Evolutionary conservation across 495 filamentous ascomycete species (phyloP).

Genomic region (Letharia lupina): DNA sequence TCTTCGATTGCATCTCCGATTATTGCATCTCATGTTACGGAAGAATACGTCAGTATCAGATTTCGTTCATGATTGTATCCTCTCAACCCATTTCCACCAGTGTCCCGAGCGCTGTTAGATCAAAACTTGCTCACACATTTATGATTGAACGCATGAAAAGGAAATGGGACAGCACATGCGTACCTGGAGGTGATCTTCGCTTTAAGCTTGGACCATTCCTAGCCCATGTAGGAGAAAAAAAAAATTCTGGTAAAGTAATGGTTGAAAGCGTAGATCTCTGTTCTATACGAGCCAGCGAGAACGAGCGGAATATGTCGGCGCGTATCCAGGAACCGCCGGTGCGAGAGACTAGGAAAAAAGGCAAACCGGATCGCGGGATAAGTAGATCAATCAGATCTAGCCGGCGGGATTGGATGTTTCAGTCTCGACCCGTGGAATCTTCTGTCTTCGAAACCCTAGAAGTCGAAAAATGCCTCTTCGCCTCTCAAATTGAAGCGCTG

Average conservation of each 20-base stretch:
- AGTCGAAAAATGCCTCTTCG: slow-evolving; percentile 7
- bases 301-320: slow-evolving; percentile 10
- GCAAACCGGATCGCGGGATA: slow-evolving; percentile 9
- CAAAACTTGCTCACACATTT: background rate
- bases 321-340: slow-evolving; percentile 9
- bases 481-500: slow-evolving; percentile 6
- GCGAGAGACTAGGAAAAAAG: slow-evolving; percentile 16
- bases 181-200: slow-evolving; percentile 2
- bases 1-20: slow-evolving; percentile 4
- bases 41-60: background rate
- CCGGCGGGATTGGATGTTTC: slow-evolving; percentile 9
- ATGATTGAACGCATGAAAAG: slow-evolving; percentile 1
- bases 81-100: slow-evolving; percentile 1
- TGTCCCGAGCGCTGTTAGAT: slow-evolving; percentile 7
- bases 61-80: background rate
- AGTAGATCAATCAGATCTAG: slow-evolving; percentile 12
- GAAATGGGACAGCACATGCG: slow-evolving; percentile 2
- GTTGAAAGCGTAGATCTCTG: slow-evolving; percentile 1
- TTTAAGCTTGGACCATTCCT: background rate
- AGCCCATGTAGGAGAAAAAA: slow-evolving; percentile 5
- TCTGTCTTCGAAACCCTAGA: slow-evolving; percentile 2
- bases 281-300: slow-evolving; percentile 19
- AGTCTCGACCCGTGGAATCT: background rate
- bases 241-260: background rate
- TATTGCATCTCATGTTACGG: background rate